Evolutionary conservation across 2,329 filamentous ascomycete genomes (phyloP).

Genomic region (Celoporthe dispersa): DNA sequence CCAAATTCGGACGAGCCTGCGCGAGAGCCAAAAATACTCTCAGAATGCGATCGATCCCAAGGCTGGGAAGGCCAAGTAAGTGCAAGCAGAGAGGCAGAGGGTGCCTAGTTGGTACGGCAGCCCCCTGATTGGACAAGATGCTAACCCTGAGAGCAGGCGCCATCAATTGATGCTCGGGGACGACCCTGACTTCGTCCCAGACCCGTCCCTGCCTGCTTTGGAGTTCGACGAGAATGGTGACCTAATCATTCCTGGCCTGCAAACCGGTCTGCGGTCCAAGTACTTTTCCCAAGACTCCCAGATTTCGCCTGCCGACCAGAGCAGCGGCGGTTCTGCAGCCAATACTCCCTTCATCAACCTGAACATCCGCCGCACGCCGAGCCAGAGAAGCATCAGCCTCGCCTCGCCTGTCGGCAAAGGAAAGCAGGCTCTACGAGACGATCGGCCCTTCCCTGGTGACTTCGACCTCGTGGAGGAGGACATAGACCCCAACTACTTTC

Average conservation of each 20-base stretch:
- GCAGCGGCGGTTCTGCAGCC: constrained; percentile 38
- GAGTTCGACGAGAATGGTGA: constrained; percentile 48
- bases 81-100: constrained; percentile 18
- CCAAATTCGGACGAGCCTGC: constrained; percentile 72
- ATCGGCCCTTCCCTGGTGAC: constrained; percentile 32
- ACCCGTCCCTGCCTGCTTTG: constrained; percentile 64
- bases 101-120: neutral
- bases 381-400: constrained; percentile 29
- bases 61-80: constrained; percentile 74
- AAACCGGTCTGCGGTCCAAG: constrained; percentile 44
- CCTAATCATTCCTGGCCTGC: constrained; percentile 33
- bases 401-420: constrained; percentile 29
- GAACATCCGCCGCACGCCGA: constrained; percentile 29
- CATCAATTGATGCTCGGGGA: constrained; percentile 79
- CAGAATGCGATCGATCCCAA: constrained; percentile 68
- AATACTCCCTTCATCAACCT: constrained; percentile 28
- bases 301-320: constrained; percentile 48
- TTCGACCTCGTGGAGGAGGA: constrained; percentile 46
- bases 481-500: constrained; percentile 45
- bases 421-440: constrained; percentile 35
- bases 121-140: neutral
- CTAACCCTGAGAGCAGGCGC: constrained; percentile 54
- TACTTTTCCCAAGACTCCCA: constrained; percentile 45
- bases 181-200: constrained; percentile 79
- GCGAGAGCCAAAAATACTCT: constrained; percentile 47